These are phyloP conservation scores for Xylaria sp. DNA, from an alignment of 2,329 filamentous ascomycete species.

Conservation along the genomic window DNA sequence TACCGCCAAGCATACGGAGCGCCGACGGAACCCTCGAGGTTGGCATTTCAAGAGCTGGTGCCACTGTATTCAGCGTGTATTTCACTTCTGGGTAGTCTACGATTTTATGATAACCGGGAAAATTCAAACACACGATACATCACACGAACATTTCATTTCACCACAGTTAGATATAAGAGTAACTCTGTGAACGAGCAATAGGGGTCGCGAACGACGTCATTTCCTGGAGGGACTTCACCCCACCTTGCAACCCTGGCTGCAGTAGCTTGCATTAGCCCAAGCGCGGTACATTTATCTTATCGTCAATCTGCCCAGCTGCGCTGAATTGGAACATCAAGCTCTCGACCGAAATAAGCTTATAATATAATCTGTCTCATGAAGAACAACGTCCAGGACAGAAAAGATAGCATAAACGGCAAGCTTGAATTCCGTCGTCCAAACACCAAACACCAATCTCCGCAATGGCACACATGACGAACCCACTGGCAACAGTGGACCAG, in stretches of 20 bases:
- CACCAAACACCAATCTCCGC: background rate
- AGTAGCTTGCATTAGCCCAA: conserved; percentile 15
- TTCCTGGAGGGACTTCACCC: conserved; percentile 1
- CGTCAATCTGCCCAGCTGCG: conserved; percentile 3
- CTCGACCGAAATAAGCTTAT: background rate
- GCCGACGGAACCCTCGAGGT: conserved; percentile 56
- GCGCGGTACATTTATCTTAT: conserved; percentile 24
- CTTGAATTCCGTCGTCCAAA: background rate
- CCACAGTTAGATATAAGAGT: background rate
- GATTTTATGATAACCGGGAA: conserved; percentile 7
- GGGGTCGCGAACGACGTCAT: conserved; percentile 14
- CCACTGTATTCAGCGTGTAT: conserved; percentile 56
- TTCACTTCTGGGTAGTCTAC: conserved; percentile 43
- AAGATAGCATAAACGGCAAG: background rate
- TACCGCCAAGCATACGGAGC: conserved; percentile 54
- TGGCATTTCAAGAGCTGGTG: conserved; percentile 56
- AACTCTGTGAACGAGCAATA: background rate
- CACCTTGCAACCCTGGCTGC: conserved; percentile 1
- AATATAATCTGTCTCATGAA: background rate
- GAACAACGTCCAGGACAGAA: background rate
- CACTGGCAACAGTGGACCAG: conserved; percentile 77
- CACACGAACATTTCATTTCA: background rate
- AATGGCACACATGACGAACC: conserved; percentile 76
- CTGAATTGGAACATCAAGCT: conserved; percentile 2
- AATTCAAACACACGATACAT: background rate